These are phyloP conservation scores for Talaromyces sp. DNA, from an alignment of 2,329 filamentous ascomycete genomes.

Conservation along the genomic window DNA sequence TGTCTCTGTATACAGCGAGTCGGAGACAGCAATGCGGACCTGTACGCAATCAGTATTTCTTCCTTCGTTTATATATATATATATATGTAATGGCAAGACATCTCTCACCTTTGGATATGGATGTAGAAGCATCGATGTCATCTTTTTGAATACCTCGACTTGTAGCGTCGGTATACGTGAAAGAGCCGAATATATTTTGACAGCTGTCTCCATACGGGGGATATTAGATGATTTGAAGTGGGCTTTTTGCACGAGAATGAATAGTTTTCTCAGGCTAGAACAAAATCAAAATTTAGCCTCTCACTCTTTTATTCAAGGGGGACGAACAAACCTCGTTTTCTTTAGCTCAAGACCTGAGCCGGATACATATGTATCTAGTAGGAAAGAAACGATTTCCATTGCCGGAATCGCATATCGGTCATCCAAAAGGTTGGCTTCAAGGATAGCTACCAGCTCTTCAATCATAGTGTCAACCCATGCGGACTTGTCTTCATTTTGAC, in stretches of 20 bases:
- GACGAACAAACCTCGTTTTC: slow-evolving; percentile 23
- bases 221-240: slow-evolving; percentile 81
- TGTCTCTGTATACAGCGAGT: slow-evolving; percentile 34
- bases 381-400: slow-evolving; percentile 71
- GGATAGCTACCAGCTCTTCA: slow-evolving; percentile 50
- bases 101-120: slow-evolving; percentile 67
- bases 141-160: slow-evolving; percentile 60
- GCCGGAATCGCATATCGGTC: slow-evolving; percentile 72
- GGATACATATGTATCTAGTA: slow-evolving; percentile 59
- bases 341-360: slow-evolving; percentile 42
- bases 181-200: slow-evolving; percentile 73
- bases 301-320: background rate
- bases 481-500: slow-evolving; percentile 24
- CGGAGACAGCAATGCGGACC: slow-evolving; percentile 33
- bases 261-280: slow-evolving; percentile 55
- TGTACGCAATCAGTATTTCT: slow-evolving; percentile 14
- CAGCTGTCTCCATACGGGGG: slow-evolving; percentile 72
- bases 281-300: background rate
- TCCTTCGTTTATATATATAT: background rate
- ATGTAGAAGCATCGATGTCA: slow-evolving; percentile 70
- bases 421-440: slow-evolving; percentile 50
- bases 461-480: slow-evolving; percentile 36
- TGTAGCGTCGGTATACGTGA: slow-evolving; percentile 49
- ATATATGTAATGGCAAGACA: slow-evolving; percentile 26
- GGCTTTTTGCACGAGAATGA: slow-evolving; percentile 68